Evolutionary conservation across 1,284 basidiomycete genomes (phyloP).

Genomic region (Fereydounia khargensis): DNA sequence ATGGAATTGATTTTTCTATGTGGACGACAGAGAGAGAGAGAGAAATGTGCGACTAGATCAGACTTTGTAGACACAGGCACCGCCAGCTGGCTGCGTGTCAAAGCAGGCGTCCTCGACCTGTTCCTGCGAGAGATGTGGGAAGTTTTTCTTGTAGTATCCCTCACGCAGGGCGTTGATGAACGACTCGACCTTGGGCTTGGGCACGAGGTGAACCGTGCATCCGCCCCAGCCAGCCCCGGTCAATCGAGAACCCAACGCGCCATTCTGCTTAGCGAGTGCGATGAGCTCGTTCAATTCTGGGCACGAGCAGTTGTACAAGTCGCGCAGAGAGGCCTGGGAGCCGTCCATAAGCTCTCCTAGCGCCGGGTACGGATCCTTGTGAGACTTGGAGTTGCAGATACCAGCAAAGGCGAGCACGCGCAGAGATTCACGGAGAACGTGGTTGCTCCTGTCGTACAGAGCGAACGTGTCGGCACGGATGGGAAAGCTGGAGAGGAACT

Average conservation of each 20-base stretch:
- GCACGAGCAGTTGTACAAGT: conserved; percentile 48
- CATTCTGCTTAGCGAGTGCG: conserved; percentile 42
- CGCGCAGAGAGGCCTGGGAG: conserved; percentile 42
- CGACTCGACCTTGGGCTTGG: conserved; percentile 29
- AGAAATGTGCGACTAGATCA: too few species aligned
- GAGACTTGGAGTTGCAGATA: conserved; percentile 12
- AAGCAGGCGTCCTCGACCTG: conserved; percentile 45
- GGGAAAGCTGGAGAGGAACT: conserved; percentile 47
- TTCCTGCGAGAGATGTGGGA: conserved; percentile 23
- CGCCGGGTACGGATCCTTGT: conserved; percentile 20
- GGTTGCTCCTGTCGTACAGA: conserved; percentile 39
- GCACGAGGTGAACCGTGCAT: conserved; percentile 50
- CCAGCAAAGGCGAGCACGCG: conserved; percentile 46
- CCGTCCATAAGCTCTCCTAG: conserved; percentile 48
- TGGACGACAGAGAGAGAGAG: too few species aligned
- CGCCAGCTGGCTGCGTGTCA: conserved; percentile 48
- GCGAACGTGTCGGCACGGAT: conserved; percentile 45
- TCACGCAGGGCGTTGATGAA: conserved; percentile 37
- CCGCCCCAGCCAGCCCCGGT: conserved; percentile 57
- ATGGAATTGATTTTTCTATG: too few species aligned
- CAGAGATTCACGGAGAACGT: conserved; percentile 50
- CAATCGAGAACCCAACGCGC: conserved; percentile 44
- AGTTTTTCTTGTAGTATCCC: conserved; percentile 36
- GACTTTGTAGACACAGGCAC: conserved; percentile 47
- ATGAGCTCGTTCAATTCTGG: conserved; percentile 46